Percentiles rank a stretch among this genome's conserved stretches.
These are phyloP conservation scores for Termitomyces sp. DNA, from an alignment of 768 basidiomycete species.

Conservation along the genomic window DNA sequence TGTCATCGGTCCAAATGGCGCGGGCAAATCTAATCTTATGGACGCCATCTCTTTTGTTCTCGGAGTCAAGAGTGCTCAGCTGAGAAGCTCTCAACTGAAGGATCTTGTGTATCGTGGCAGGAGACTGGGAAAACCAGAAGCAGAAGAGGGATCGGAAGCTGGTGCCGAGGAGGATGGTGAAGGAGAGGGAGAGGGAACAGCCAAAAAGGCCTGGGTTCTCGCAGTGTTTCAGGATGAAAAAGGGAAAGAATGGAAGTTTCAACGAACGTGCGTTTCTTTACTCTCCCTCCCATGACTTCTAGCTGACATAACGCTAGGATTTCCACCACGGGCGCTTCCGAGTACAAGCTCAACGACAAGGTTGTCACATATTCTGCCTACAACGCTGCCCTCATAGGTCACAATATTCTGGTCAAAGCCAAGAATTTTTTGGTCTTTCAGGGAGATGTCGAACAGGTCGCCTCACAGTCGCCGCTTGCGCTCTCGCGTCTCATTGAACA, in stretches of 20 bases:
- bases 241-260: constrained; percentile 84
- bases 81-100: constrained; percentile 89
- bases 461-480: constrained; percentile 88
- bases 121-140: constrained; percentile 49
- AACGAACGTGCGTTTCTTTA: constrained; percentile 70
- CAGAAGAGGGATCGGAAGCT: constrained; percentile 36
- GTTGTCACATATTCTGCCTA: constrained; percentile 85
- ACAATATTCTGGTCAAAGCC: constrained; percentile 97
- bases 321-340: constrained; percentile 79
- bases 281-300: not conserved
- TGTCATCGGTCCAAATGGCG: constrained; percentile 97
- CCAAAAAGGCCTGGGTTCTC: constrained; percentile 92
- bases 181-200: constrained; percentile 75
- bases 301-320: constrained; percentile 50
- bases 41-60: constrained; percentile 99
- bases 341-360: constrained; percentile 82
- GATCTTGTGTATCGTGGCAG: constrained; percentile 95
- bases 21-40: constrained; percentile 99
- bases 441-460: constrained; percentile 97
- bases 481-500: constrained; percentile 90
- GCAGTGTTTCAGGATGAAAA: constrained; percentile 80
- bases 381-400: constrained; percentile 78
- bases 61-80: constrained; percentile 89
- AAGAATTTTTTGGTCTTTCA: constrained; percentile 99
- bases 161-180: constrained; percentile 43